Base-by-base conservation (phyloP, 2,329 filamentous ascomycete genomes). In the Pseudogymnoascus sp. region DNA sequence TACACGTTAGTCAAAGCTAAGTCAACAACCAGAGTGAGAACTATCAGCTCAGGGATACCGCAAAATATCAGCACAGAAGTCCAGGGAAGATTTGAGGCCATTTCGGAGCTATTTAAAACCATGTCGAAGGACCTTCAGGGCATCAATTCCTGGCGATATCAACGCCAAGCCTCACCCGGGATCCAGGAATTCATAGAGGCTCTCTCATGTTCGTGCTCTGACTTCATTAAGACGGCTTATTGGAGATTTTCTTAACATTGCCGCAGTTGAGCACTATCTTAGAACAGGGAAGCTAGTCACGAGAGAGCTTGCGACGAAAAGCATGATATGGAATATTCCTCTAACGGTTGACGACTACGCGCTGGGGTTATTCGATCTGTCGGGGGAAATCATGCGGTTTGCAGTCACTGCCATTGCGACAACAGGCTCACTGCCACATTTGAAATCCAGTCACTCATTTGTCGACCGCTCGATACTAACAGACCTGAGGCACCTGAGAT, bases 121-220 rank as follows among this genome's bases (percentile, higher is more conserved):
- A 84, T 97, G 62, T 82, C 86, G 16, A 79, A 83, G 1, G 93
- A 97, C 67, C 80, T 97, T 4, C 83, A 88, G 68, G 87, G 87
- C 40, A 81, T 93, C 69, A 95, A 96, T 75, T 84, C 89, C 7
- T 86, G 90, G 76, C 89, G 95, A 63, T 99, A 97, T 76, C 82
- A 85, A 60, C 81, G 84, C 62, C 86, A 92, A 61, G 87, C 97
- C 67, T 89, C 88, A 21, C 77, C 80, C 52, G 93, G 92, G 59
- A 86, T 96, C 60, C 95, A 99, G 76, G 95, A 99, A 76, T 95
- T 91, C 71, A 89, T 97, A 74, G 95, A 99, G 78, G 93, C 93
- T 0, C 79, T 96, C 28, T 89, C 90, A 0, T 97, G 58, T 60
- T 60, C 21, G 58, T 60, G 14, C 12, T 11, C 12, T 40, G 12